Evolutionary conservation across 768 basidiomycete genomes (phyloP), one percentile per base, ranked within the genome.

Genomic region (Lentinula boryana): DNA sequence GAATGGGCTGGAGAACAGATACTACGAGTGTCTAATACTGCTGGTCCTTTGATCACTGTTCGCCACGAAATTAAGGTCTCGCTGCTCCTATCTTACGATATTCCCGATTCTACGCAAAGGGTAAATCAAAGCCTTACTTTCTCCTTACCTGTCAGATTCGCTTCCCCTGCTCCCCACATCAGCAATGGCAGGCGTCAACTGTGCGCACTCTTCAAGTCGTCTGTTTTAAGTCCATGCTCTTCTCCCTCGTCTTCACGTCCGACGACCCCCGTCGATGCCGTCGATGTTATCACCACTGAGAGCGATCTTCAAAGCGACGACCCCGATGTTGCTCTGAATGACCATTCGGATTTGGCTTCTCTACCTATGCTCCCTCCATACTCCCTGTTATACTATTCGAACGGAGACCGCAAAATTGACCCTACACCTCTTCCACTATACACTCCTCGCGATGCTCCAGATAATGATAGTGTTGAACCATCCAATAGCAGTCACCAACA

Each of bases 331-430:
- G 46, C 0, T 48, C 21, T 13, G 8, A 31, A 21, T 54, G 38
- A 40, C 5, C 18, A n/a, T 43, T 33, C 49, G 10, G n/a, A 55
- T 10, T 50, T 35, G 0, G 32, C 54, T 64, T 8, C 60, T 66
- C 13, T 61, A 62, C 31, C 68, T 6, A 52, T 52, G 16, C 82
- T 91, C 18, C 92, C 91, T 1, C 80, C 86, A 3, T 93, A 93
- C 68, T 90, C 88, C 5, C 89, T 91, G 64, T 76, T 93, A 18
- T 93, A 86, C 73, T 74, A 92, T 67, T 67, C 76, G 16, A 88
- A 89, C 65, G 91, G 92, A 16, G 86, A 91, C 56, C 79, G 80
- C 58, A 88, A 84, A 73, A 76, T 89, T 53, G 89, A 92, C 67
- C 78, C 82, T 62, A 82, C 80, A n/a, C 86, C 84, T 13, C 72